Evolutionary conservation across 805 yeast species (phyloP).

Genomic region (Geotrichum ghanense): DNA sequence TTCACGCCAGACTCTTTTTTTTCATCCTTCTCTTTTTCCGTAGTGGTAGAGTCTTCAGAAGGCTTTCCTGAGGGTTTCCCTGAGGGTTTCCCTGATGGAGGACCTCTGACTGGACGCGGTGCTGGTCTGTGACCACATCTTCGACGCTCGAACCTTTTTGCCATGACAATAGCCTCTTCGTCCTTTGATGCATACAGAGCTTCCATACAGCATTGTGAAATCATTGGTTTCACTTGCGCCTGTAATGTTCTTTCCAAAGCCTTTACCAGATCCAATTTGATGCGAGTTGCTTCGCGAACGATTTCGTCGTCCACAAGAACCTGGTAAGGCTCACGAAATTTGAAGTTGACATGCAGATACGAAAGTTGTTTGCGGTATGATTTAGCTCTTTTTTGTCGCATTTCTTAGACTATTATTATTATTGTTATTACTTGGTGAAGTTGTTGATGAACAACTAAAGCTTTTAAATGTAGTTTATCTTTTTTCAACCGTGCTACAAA

Average conservation of each 20-base stretch:
- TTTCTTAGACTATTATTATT: no score
- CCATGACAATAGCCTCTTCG: constrained; percentile 56
- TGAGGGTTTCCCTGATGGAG: constrained; percentile 20
- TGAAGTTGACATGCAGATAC: constrained; percentile 73
- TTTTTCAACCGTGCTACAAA: no score
- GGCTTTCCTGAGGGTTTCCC: background rate
- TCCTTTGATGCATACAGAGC: constrained; percentile 44
- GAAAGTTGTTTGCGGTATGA: constrained; percentile 88
- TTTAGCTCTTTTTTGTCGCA: constrained; percentile 97
- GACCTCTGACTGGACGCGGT: no score
- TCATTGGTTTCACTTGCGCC: constrained; percentile 76
- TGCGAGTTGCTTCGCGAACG: constrained; percentile 49
- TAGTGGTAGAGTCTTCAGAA: background rate
- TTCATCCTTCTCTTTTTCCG: background rate
- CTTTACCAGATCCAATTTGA: constrained; percentile 69
- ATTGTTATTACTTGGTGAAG: no score
- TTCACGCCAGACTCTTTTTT: constrained; percentile 3
- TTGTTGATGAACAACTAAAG: no score
- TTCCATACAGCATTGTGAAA: constrained; percentile 92
- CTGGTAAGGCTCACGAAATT: constrained; percentile 90
- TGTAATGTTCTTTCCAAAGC: constrained; percentile 76
- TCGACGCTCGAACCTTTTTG: constrained; percentile 80
- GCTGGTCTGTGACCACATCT: constrained; percentile 77
- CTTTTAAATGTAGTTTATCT: no score
- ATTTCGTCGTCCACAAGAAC: constrained; percentile 75